Percentiles rank a stretch among this genome's conserved stretches.
phyloP scores from a whole-genome alignment of 129 eudicot species.

The Escallonia rubra region DNA sequence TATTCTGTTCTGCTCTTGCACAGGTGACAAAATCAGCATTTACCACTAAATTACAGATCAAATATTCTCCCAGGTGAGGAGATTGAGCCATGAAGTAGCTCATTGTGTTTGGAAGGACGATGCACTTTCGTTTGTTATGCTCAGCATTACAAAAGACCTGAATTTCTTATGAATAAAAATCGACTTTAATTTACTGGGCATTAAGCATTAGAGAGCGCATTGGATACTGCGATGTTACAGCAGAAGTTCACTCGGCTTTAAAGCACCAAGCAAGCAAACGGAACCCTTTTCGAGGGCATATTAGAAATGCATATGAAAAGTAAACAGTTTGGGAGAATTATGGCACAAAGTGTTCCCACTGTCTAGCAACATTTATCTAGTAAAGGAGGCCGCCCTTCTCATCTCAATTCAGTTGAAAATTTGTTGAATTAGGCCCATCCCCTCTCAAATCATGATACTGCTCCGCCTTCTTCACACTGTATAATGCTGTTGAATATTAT shows the following conservation, averaged over 20 bases:
- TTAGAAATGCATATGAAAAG: conserved; percentile 11
- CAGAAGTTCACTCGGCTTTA: conserved; percentile 10
- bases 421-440: conserved; percentile 5
- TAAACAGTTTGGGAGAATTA: conserved; percentile 26
- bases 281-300: conserved; percentile 15
- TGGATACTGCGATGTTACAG: conserved; percentile 4
- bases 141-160: too few species aligned
- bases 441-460: not conserved
- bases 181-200: too few species aligned
- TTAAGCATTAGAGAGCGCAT: not conserved
- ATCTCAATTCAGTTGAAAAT: conserved; percentile 1
- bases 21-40: too few species aligned
- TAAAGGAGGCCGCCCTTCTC: conserved; percentile 30
- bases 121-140: too few species aligned
- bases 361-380: conserved; percentile 7
- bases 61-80: too few species aligned
- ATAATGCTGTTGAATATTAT: conserved; percentile 85
- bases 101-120: too few species aligned
- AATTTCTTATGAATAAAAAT: too few species aligned
- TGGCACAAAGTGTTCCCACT: conserved; percentile 25
- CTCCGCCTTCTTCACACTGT: conserved; percentile 48
- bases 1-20: too few species aligned
- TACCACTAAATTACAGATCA: too few species aligned
- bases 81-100: too few species aligned
- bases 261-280: conserved; percentile 19